phyloP scores from a whole-genome alignment of 1,284 basidiomycete genomes.

The Apiotrichum brassicae region DNA sequence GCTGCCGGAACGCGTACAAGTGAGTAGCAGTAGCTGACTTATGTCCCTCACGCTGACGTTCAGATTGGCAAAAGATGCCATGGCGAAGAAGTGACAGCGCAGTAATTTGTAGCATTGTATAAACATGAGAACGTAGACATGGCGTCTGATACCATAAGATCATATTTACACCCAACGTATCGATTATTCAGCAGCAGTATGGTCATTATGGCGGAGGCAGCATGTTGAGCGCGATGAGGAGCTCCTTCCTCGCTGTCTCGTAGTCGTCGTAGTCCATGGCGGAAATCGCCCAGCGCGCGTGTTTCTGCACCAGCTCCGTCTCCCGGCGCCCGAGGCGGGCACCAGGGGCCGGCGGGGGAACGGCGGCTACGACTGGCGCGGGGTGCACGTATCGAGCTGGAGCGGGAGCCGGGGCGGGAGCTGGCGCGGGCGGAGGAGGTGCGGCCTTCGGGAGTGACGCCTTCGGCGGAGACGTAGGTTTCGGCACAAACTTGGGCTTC shows the following conservation, averaged over 20 bases:
- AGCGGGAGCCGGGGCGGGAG: neutral
- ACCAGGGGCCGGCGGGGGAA: neutral
- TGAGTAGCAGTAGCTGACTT: too few species aligned
- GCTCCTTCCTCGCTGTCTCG: slow-evolving; percentile 71
- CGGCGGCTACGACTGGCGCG: neutral
- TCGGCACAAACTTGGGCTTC: slow-evolving; percentile 10
- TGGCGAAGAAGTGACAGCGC: neutral
- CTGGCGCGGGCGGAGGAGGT: neutral
- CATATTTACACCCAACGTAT: neutral
- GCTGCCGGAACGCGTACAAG: slow-evolving; percentile 27
- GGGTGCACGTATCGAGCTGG: neutral
- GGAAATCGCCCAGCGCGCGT: slow-evolving; percentile 83
- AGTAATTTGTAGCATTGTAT: too few species aligned
- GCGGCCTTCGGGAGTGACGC: neutral
- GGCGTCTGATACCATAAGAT: neutral
- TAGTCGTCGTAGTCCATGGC: slow-evolving; percentile 87
- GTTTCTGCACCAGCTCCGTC: slow-evolving; percentile 73
- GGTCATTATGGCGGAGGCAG: slow-evolving; percentile 41
- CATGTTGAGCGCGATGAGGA: slow-evolving; percentile 64
- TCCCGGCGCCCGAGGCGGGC: slow-evolving; percentile 27
- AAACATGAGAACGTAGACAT: neutral
- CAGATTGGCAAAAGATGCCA: slow-evolving; percentile 1
- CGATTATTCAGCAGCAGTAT: neutral
- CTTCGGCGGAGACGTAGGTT: neutral
- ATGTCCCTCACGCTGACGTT: neutral